Conservation (phyloP, 257 asterid species). For the Schizonepeta tenuifolia region DNA sequence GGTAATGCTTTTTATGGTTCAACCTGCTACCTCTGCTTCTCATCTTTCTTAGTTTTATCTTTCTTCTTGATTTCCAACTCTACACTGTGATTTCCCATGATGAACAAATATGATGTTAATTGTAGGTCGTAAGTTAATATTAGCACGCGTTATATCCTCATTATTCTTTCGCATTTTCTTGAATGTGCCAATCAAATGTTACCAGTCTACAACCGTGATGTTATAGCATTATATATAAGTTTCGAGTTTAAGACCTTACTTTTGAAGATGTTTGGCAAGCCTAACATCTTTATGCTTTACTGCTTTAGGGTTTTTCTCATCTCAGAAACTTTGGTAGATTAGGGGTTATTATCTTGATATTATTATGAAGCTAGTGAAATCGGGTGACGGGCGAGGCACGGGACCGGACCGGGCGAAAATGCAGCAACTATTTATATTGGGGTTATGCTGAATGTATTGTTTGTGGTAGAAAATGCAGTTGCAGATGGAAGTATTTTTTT, state of each 20-base stretch:
- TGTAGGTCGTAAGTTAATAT: neutral
- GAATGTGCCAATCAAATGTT: neutral
- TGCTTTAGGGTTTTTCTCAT: constrained; percentile 10
- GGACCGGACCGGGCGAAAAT: neutral
- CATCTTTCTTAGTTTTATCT: too few species aligned
- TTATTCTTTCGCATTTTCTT: too few species aligned
- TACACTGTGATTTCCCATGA: constrained; percentile 1
- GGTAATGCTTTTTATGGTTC: too few species aligned
- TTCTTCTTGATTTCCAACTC: too few species aligned
- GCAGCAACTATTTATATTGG: neutral
- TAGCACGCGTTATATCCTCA: neutral
- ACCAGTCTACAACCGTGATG: neutral
- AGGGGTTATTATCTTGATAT: neutral
- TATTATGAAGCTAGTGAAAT: neutral
- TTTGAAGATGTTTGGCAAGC: neutral
- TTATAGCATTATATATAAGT: neutral
- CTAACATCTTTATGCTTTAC: neutral
- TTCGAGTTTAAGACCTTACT: neutral
- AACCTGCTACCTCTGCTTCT: too few species aligned
- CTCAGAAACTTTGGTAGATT: neutral
- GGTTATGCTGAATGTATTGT: too few species aligned
- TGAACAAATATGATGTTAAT: too few species aligned
- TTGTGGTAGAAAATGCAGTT: too few species aligned
- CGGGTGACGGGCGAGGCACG: neutral
- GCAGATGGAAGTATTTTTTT: too few species aligned